Conservation (phyloP, 2,329 filamentous ascomycete species). For the Xylariaceae sp. region DNA sequence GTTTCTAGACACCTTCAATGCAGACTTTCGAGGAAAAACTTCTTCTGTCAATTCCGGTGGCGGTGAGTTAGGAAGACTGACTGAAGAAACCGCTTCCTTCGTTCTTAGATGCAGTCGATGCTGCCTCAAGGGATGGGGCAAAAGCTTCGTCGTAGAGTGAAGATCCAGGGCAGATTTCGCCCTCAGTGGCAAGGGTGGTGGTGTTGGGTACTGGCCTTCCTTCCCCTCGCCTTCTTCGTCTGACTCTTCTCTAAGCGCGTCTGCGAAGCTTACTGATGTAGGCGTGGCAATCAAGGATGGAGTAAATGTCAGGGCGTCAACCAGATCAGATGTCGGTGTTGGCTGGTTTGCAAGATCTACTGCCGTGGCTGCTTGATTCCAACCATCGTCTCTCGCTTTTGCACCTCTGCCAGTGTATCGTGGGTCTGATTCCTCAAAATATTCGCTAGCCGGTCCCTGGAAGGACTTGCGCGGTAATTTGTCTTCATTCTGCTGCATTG, state of each 20-base stretch:
- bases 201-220: conserved; percentile 11
- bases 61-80: conserved; percentile 38
- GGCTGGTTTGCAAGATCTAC: conserved; percentile 35
- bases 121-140: conserved; percentile 47
- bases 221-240: conserved; percentile 23
- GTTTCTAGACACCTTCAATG: conserved; percentile 36
- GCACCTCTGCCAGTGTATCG: conserved; percentile 14
- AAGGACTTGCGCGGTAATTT: conserved; percentile 15
- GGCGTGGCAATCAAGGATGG: conserved; percentile 31
- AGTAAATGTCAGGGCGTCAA: conserved; percentile 14
- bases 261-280: conserved; percentile 32
- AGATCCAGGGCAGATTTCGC: conserved; percentile 40
- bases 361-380: conserved; percentile 35
- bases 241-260: conserved; percentile 27
- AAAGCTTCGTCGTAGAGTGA: conserved; percentile 39
- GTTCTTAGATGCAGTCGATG: conserved; percentile 44
- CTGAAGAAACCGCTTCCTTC: conserved; percentile 30
- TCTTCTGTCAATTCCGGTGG: conserved; percentile 35
- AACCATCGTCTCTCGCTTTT: conserved; percentile 29
- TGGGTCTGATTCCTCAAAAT: conserved; percentile 11
- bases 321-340: conserved; percentile 12
- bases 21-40: conserved; percentile 35
- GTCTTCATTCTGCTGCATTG: conserved; percentile 22
- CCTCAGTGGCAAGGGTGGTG: conserved; percentile 29
- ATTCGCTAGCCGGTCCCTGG: conserved; percentile 17